Evolutionary conservation across 192 early-diverging fungal genomes (phyloP).

Genomic region (Geranomyces variabilis): DNA sequence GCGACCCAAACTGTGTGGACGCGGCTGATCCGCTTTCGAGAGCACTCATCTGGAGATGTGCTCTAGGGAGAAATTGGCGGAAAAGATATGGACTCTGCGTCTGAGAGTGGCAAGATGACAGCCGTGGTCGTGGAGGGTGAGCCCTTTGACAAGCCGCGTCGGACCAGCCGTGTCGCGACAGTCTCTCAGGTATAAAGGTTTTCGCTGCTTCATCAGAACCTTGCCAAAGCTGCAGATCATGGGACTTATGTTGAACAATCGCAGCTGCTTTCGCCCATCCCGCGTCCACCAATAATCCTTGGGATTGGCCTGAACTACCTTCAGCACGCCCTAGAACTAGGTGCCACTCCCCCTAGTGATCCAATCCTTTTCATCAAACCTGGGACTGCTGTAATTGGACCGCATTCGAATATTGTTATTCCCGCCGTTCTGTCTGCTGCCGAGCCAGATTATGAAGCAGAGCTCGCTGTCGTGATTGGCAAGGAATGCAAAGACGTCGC

Average conservation of each 20-base stretch:
- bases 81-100: background rate
- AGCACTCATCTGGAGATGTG: conserved; percentile 49
- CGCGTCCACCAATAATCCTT: background rate
- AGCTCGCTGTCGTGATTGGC: conserved; percentile 63
- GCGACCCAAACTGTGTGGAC: background rate
- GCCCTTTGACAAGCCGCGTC: conserved; percentile 33
- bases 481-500: conserved; percentile 56
- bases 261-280: conserved; percentile 3
- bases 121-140: conserved; percentile 57
- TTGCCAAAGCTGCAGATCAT: conserved; percentile 34
- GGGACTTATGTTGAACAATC: background rate
- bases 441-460: conserved; percentile 65
- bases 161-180: conserved; percentile 43
- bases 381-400: conserved; percentile 41
- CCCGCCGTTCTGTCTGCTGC: conserved; percentile 54
- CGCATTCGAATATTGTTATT: conserved; percentile 49
- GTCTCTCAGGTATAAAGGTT: conserved; percentile 33
- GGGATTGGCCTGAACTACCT: conserved; percentile 66
- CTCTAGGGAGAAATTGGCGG: conserved; percentile 39
- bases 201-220: background rate
- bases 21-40: conserved; percentile 47
- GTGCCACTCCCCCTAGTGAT: conserved; percentile 45
- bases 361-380: conserved; percentile 68
- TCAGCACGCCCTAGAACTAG: conserved; percentile 60
- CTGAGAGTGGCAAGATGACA: background rate